A percentile compares a stretch with the other conserved stretches of the same genome.
Conservation (phyloP, 805 yeast species). For the Candida multigemmis region DNA sequence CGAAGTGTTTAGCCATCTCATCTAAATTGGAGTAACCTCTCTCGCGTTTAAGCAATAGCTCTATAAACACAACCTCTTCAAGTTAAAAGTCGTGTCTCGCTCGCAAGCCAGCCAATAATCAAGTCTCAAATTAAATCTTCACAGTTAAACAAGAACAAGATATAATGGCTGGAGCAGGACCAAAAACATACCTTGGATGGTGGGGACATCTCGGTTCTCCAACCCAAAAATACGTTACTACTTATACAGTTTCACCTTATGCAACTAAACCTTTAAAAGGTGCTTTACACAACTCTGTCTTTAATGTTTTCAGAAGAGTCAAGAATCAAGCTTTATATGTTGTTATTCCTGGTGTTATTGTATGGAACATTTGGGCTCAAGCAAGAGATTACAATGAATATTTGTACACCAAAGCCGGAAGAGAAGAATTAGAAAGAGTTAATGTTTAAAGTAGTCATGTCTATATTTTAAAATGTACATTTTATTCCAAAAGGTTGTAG, state of each 20-base stretch:
- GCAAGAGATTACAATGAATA: slow-evolving; percentile 88
- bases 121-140: slow-evolving; percentile 1
- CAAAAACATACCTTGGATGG: slow-evolving; percentile 88
- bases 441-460: slow-evolving; percentile 20
- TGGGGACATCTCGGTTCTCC: slow-evolving; percentile 92
- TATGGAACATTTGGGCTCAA: slow-evolving; percentile 80
- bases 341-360: slow-evolving; percentile 65
- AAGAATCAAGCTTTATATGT: slow-evolving; percentile 76
- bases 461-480: not conserved
- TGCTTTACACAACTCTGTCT: slow-evolving; percentile 72
- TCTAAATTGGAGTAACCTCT: no score
- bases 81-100: no score
- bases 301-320: slow-evolving; percentile 92
- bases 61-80: no score
- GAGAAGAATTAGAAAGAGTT: slow-evolving; percentile 79
- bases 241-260: slow-evolving; percentile 86
- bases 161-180: slow-evolving; percentile 31
- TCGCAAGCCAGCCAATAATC: slow-evolving; percentile 1
- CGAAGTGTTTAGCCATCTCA: no score
- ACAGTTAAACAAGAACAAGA: not conserved
- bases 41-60: no score
- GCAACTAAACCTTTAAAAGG: slow-evolving; percentile 93
- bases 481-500: no score
- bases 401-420: slow-evolving; percentile 96
- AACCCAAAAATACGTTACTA: slow-evolving; percentile 75